Base-by-base conservation (phyloP, 2,329 filamentous ascomycete species). In the Aspergillus sp. region DNA sequence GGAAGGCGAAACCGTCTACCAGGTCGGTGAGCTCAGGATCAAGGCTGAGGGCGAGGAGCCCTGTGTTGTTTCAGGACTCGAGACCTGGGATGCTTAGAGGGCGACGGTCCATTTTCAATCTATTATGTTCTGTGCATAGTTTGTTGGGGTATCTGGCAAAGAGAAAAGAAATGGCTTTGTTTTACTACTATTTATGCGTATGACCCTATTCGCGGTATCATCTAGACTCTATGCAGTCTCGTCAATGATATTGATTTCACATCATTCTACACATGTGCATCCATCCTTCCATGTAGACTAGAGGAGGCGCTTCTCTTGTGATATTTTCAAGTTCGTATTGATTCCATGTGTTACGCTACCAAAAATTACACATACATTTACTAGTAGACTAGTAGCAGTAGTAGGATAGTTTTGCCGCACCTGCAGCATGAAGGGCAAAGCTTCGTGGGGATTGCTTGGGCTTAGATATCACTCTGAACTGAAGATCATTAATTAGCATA, bases 1-100 rank as follows among this genome's bases (percentile, higher is more conserved):
- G 28, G 83, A 85, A 50, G 91, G 91, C 17, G 93, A 97, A 83
- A 89, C 82, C 61, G 92, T 96, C 3, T 92, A 85, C 74, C 84
- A 80, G 28, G 87, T 98, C 63, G 95, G 94, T 17, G 84, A 82
- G 71, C 81, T 99, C 65, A 84, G 89, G 46, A 77, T 83, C 65
- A 85, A 88, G 69, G 71, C 74, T 5, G 79, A 76, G 28, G 80
- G 80, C 11, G 77, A 78, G 52, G 82, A 88, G 69, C 87, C 84
- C 3, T 91, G 90, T 72, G 78, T 88, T 25, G 77, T 93, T 61
- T 82, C 80, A 64, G 87, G 88, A 58, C 77, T 91, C 72, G 79
- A 84, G 66, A 79, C 68, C 25, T 83, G 81, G 81, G 70, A 54
- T 22, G 50, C 50, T 49, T 59, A 59, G 31, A 48, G 45, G 9